Base-by-base conservation (phyloP, 1,139 yeast species). In the Protomyces macrosporus region DNA sequence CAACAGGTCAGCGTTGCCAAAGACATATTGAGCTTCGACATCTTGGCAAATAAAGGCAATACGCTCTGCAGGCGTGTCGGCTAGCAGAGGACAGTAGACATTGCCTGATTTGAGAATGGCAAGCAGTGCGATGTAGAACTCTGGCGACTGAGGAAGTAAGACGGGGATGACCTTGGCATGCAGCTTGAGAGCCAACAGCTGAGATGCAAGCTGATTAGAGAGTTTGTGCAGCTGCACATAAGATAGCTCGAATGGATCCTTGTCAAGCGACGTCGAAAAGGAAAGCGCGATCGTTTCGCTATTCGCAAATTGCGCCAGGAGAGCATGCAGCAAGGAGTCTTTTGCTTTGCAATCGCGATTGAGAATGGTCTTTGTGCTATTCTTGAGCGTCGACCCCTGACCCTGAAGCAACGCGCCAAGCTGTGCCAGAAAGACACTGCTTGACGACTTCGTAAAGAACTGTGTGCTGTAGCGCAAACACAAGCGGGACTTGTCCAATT, bases 21-120 rank as follows among this genome's bases (percentile, higher is more conserved):
- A 23, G 6, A 65, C 66, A 4, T 55, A 42, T 4, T 63, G 55
- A 4, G 72, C 70, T 3, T 45, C 39, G 14, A 58, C 55, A 40
- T 70, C 71, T 30, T 55, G 34, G 4, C 65, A 45, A 42, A 70
- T 57, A 50, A 66, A 67, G 34, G 45, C 37, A 14, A 70, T 55
- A n/a, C 72, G 60, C 4, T 65, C 69, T 6, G 42, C 48, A 10
- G 70, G 66, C 6, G 69, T 59, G 12, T 45, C 48, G 3, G 68
- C 63, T 6, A 63, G 48, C 4, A 70, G 42, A 7, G 72, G 72
- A 64, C 71, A 69, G 52, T 64, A 70, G 5, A 69, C 65, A 33
- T 68, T 66, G 16, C 72, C 71, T 14, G 70, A 64, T 7, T 65
- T 64, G 32, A 70, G 60, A 23, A 68, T 63, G 6, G 68, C 71